Conservation (phyloP, 306 rosid genomes). For the Acacia confusa region DNA sequence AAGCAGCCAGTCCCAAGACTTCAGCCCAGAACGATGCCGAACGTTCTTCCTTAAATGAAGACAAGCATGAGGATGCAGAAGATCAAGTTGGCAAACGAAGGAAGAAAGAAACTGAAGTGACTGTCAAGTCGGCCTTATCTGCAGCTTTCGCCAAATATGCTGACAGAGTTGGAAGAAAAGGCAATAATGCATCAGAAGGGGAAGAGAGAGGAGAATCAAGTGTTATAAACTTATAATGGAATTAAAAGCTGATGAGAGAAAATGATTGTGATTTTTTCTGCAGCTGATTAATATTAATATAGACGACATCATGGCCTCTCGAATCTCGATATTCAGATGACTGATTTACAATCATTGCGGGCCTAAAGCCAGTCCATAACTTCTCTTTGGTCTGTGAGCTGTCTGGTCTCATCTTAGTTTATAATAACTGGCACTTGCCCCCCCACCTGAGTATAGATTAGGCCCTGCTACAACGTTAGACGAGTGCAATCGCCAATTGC, state of each 20-base stretch:
- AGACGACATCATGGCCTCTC: not conserved
- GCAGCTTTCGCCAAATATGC: slow-evolving; percentile 81
- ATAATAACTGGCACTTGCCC: not conserved
- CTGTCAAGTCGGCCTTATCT: slow-evolving; percentile 78
- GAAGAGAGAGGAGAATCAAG: slow-evolving; percentile 47
- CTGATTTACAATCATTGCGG: not conserved
- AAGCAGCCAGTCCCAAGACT: slow-evolving; percentile 40
- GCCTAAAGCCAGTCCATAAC: slow-evolving; percentile 7
- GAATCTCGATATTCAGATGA: slow-evolving; percentile 18
- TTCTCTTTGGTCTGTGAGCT: slow-evolving; percentile 1
- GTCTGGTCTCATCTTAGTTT: not conserved
- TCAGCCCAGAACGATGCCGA: slow-evolving; percentile 43
- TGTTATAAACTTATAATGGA: slow-evolving; percentile 27
- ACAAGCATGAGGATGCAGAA: slow-evolving; percentile 31
- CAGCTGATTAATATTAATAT: not conserved
- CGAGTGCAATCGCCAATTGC: not conserved
- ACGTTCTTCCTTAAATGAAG: slow-evolving; percentile 45
- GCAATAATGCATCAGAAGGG: slow-evolving; percentile 35
- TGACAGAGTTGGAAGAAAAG: slow-evolving; percentile 51
- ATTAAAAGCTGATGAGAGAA: slow-evolving; percentile 34
- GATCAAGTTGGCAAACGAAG: slow-evolving; percentile 42
- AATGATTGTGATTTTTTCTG: not conserved
- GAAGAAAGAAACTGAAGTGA: slow-evolving; percentile 63
- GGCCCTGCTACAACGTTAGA: slow-evolving; percentile 10
- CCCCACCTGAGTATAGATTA: slow-evolving; percentile 11